Percentiles rank a stretch among this genome's conserved stretches.
phyloP scores from a whole-genome alignment of 1,284 basidiomycete genomes.

The Wallemia ichthyophaga region DNA sequence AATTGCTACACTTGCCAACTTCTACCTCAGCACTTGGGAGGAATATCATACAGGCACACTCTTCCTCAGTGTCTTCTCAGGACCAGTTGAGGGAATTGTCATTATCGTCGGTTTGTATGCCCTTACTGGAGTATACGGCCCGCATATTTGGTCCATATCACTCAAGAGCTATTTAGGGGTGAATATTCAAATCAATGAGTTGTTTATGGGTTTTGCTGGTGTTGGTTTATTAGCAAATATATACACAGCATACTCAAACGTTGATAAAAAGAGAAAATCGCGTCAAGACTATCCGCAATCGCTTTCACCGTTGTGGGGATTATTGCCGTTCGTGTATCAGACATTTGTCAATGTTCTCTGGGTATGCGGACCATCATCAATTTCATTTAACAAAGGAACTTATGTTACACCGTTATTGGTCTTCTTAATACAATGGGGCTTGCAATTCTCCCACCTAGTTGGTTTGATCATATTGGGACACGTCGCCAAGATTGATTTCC shows the following conservation, averaged over 20 bases:
- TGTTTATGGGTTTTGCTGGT: not conserved
- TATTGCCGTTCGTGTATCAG: not conserved
- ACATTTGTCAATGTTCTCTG: not conserved
- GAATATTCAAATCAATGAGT: not conserved
- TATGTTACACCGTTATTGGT: not conserved
- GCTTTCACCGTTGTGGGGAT: not conserved
- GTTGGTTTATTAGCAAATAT: not conserved
- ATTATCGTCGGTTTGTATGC: conserved; percentile 51
- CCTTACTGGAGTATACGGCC: conserved; percentile 39
- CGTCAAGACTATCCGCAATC: not conserved
- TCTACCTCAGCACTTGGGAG: conserved; percentile 83
- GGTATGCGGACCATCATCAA: not conserved
- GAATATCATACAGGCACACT: conserved; percentile 81
- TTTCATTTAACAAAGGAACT: not conserved
- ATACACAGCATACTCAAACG: not conserved
- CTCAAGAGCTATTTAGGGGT: not conserved
- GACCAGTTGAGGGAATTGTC: conserved; percentile 85
- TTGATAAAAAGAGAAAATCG: not conserved
- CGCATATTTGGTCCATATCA: not conserved
- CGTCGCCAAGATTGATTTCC: not conserved
- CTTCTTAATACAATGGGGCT: not conserved
- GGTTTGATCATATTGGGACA: not conserved
- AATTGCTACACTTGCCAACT: conserved; percentile 62
- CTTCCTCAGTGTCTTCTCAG: conserved; percentile 75
- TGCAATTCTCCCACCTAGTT: not conserved